Percentiles rank a stretch among this genome's conserved stretches.
phyloP scores from a whole-genome alignment of 2,329 filamentous ascomycete genomes.

The Fusarium piperis region DNA sequence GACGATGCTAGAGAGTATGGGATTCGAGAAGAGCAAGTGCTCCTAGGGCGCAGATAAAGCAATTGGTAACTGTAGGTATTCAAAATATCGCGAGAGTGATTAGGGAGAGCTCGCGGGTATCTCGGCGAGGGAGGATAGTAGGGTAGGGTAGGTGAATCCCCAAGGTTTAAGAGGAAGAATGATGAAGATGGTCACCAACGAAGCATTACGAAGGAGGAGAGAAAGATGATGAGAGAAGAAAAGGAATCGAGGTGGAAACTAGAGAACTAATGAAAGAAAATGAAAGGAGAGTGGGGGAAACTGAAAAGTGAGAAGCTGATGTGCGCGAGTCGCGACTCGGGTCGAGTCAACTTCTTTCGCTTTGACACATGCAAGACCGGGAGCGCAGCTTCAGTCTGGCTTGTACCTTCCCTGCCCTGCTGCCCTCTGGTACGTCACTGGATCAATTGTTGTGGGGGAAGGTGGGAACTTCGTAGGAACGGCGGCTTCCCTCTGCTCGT shows the following conservation, averaged over 20 bases:
- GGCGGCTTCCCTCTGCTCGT: not conserved
- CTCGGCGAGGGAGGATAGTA: not conserved
- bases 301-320: slow-evolving; percentile 1
- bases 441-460: slow-evolving; percentile 7
- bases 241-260: not conserved
- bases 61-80: not conserved
- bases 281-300: not conserved
- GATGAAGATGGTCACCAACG: not conserved
- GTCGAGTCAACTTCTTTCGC: not conserved
- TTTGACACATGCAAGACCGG: slow-evolving; percentile 12
- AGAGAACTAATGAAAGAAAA: not conserved
- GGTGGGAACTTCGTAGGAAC: slow-evolving; percentile 4
- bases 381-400: not conserved
- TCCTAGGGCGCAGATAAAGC: not conserved
- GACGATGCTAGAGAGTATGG: not conserved
- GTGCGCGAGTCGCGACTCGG: not conserved
- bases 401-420: not conserved
- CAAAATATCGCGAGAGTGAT: not conserved
- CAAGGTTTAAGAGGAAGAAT: not conserved
- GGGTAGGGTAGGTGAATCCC: not conserved
- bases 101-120: not conserved
- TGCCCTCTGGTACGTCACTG: slow-evolving; percentile 7
- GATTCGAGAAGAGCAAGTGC: not conserved
- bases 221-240: not conserved
- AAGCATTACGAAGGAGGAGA: not conserved